Evolutionary conservation across 257 asterid genomes (phyloP).

Genomic region (Linderniella brevidens): DNA sequence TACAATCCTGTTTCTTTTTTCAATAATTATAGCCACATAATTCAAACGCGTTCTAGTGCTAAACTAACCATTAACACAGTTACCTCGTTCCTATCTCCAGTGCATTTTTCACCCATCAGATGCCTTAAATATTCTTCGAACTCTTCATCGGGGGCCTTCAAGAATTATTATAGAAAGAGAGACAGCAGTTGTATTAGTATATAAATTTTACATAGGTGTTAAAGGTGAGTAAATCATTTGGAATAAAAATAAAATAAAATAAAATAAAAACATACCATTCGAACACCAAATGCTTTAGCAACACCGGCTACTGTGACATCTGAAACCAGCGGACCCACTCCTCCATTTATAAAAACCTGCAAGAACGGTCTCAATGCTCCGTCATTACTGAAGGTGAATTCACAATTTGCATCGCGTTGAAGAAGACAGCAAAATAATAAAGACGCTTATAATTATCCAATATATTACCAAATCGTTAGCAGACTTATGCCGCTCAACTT

Average conservation of each 20-base stretch:
- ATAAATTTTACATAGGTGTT: neutral
- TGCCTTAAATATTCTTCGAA: conserved; percentile 87
- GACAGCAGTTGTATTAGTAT: neutral
- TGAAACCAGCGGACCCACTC: conserved; percentile 80
- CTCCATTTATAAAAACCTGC: conserved; percentile 82
- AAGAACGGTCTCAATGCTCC: conserved; percentile 2
- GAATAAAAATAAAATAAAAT: neutral
- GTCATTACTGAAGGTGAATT: neutral
- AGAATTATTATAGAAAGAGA: conserved; percentile 8
- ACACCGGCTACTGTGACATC: conserved; percentile 87
- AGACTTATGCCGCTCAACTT: conserved; percentile 64
- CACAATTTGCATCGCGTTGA: too few species aligned
- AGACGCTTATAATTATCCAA: neutral
- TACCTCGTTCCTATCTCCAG: conserved; percentile 89
- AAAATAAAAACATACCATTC: conserved; percentile 48
- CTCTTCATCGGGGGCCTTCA: conserved; percentile 98
- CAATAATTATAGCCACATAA: neutral
- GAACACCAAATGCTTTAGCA: conserved; percentile 95
- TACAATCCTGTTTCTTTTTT: neutral
- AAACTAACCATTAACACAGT: too few species aligned
- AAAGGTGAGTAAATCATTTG: conserved; percentile 1
- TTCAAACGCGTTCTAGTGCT: too few species aligned
- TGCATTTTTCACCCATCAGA: conserved; percentile 62
- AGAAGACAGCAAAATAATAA: neutral
- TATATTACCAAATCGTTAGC: conserved; percentile 57